Evolutionary conservation across 2,329 filamentous ascomycete genomes (phyloP), one percentile per base, ranked within the genome.

Genomic region (Ceratocystis variospora): DNA sequence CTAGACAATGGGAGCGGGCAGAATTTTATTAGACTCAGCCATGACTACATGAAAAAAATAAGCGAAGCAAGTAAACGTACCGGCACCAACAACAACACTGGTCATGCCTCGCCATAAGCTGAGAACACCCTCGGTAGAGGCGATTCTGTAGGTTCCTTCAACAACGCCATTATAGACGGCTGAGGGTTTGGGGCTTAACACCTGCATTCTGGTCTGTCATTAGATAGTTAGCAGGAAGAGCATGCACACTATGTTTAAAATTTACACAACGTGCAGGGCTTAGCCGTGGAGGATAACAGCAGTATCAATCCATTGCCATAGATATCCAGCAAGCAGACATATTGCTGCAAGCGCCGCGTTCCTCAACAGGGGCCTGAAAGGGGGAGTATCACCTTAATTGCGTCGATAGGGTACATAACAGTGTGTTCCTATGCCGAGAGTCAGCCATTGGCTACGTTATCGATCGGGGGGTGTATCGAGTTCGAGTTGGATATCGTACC

Each of bases 331-430:
- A 41, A 41, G 37, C 37, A 10, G 37, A 41, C 4, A 10, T 41
- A 12, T 41, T 12, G 8, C 8, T 37, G 10, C 37, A 41, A 41
- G 12, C 12, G 37, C 10, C 37, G 4, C 12, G 10, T 41, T 41
- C 37, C 37, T 3, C 12, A 3, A 41, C 37, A 41, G 8, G 10
- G 12, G 37, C 37, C 37, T 41, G 12, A 41, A 41, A 41, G 1
- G 37, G 10, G 19, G 66, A 37, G 50, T 62, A 66, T 75, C 37
- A 96, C 94, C 88, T 99, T 99, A 75, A 99, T 88, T 71, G 96
- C 85, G 79, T 99, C 94, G 74, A 99, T 89, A 22, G 94, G 94
- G 75, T 99, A 99, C 94, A 99, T 97, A 73, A 96, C 92, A 68
- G 93, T 95, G 77, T 97, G 93, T 79, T 97, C 93, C 92, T 96